These are phyloP conservation scores for Emiliania huxleyi DNA, from an alignment of 78 protist genomes.

Conservation along the genomic window DNA sequence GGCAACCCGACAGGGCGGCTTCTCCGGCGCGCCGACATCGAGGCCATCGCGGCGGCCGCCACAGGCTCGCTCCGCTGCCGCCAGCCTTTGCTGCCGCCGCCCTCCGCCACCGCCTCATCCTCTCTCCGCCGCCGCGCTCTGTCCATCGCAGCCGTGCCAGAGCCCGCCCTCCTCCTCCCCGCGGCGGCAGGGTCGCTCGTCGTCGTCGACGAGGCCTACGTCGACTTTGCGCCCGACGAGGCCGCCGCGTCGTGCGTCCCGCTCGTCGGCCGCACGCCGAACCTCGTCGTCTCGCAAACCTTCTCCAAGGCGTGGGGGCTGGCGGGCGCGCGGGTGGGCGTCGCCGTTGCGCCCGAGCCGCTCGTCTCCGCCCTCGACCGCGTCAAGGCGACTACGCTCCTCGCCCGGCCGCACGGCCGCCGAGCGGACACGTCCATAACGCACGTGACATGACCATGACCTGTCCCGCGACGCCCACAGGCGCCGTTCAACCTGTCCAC, in stretches of 20 bases:
- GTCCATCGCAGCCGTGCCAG: too few relatives aligned
- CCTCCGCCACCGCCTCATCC: too few relatives aligned
- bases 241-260: background rate
- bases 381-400: too few relatives aligned
- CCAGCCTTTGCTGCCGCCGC: too few relatives aligned
- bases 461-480: too few relatives aligned
- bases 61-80: background rate
- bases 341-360: background rate
- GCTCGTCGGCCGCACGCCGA: background rate
- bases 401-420: too few relatives aligned
- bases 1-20: background rate
- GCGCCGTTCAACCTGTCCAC: background rate
- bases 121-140: too few relatives aligned
- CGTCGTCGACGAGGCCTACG: background rate
- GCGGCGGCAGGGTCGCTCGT: background rate
- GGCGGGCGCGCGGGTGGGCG: background rate
- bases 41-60: background rate
- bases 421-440: too few relatives aligned
- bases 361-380: background rate
- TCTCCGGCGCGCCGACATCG: background rate
- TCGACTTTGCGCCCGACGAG: background rate
- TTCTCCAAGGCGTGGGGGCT: background rate
- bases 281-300: background rate
- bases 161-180: too few relatives aligned
- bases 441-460: too few relatives aligned